Conservation (phyloP, 225 moss, liverwort and hornwort species). For the Pseudoscleropodium purum region DNA sequence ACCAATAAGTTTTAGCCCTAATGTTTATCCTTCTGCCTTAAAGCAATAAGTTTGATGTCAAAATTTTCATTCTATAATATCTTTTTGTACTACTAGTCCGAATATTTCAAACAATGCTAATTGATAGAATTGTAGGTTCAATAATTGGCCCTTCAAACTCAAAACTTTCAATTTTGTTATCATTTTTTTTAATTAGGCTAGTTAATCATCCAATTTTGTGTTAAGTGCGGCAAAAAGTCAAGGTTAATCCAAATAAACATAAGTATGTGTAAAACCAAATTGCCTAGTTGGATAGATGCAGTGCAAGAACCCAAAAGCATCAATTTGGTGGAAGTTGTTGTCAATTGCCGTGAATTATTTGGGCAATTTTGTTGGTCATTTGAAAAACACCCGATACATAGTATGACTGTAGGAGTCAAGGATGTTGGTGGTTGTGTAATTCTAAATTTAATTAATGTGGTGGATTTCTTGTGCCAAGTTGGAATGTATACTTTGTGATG, state of each 20-base stretch:
- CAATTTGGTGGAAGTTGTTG: not conserved
- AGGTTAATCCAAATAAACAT: not conserved
- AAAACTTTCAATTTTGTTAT: not conserved
- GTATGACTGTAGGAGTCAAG: not conserved
- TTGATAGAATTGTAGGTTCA: not conserved
- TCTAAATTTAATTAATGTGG: too few relatives aligned
- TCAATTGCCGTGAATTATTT: fast-evolving
- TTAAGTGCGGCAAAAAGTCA: fast-evolving
- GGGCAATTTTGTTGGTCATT: too few relatives aligned
- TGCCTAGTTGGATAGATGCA: not conserved
- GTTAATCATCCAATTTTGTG: not conserved
- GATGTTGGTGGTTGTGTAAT: too few relatives aligned
- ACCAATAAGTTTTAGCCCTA: not conserved
- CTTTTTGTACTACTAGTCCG: not conserved
- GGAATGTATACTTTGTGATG: not conserved
- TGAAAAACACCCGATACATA: not conserved
- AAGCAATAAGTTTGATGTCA: not conserved
- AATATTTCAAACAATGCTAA: not conserved
- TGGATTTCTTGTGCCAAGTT: not conserved
- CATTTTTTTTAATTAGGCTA: not conserved
- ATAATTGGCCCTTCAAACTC: not conserved
- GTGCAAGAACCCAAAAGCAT: fast-evolving
- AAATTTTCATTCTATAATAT: not conserved
- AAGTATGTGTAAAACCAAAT: not conserved
- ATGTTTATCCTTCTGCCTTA: not conserved